phyloP scores from a whole-genome alignment of 2,329 filamentous ascomycete species.

The Venturia aucupariae region DNA sequence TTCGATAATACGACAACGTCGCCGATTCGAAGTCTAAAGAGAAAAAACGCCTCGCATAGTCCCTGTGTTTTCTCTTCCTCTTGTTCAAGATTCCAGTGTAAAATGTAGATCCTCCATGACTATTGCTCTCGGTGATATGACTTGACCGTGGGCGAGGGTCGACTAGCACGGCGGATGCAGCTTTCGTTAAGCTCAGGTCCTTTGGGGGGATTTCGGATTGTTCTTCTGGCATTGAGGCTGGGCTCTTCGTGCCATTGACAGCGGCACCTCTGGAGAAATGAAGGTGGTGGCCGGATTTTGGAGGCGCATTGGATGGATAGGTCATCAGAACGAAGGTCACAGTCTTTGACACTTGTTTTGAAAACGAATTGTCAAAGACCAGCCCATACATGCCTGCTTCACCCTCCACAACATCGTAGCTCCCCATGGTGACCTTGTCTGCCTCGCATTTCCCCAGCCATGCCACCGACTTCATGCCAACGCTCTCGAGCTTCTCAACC shows the following conservation, averaged over 20 bases:
- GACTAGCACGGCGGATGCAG: constrained; percentile 21
- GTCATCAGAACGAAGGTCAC: constrained; percentile 91
- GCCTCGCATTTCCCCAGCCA: constrained; percentile 96
- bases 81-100: constrained; percentile 84
- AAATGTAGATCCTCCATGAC: constrained; percentile 42
- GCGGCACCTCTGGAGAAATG: constrained; percentile 48
- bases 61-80: constrained; percentile 86
- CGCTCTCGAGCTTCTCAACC: constrained; percentile 52
- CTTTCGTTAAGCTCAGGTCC: constrained; percentile 11
- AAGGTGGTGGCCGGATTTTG: constrained; percentile 63
- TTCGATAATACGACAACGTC: constrained; percentile 93
- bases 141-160: constrained; percentile 34
- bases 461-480: constrained; percentile 53
- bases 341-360: constrained; percentile 82
- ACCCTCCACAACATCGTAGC: constrained; percentile 63
- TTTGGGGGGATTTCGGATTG: constrained; percentile 43
- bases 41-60: constrained; percentile 88
- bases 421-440: constrained; percentile 88
- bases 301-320: constrained; percentile 74
- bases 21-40: constrained; percentile 91
- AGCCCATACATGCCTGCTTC: constrained; percentile 91
- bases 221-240: constrained; percentile 33
- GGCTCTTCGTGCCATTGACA: constrained; percentile 36
- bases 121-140: constrained; percentile 21
- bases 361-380: constrained; percentile 98